Conservation (phyloP, 306 rosid genomes). For the Carpinus viminea region DNA sequence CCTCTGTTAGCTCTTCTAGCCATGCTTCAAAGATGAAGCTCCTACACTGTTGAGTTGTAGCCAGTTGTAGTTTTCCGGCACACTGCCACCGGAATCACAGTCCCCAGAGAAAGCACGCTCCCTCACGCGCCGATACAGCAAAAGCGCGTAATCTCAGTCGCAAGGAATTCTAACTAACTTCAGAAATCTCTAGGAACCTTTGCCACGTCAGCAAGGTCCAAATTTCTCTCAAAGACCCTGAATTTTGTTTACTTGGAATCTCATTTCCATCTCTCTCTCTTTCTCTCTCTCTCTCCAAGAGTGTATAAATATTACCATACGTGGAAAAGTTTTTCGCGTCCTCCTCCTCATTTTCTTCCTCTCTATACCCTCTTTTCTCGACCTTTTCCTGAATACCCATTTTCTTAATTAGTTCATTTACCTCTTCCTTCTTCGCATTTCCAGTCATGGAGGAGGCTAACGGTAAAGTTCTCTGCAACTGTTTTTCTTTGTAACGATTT, state of each 20-base stretch:
- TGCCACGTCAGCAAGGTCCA: too few relatives aligned
- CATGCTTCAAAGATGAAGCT: too few relatives aligned
- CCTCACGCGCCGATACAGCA: too few relatives aligned
- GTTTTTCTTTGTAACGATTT: not conserved
- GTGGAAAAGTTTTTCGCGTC: constrained; percentile 32
- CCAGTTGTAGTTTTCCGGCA: too few relatives aligned
- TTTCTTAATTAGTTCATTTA: constrained; percentile 20
- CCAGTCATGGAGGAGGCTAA: constrained; percentile 55
- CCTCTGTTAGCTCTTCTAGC: too few relatives aligned
- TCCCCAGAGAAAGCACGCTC: too few relatives aligned
- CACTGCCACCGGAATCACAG: too few relatives aligned
- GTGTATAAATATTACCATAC: not conserved
- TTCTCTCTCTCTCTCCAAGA: not conserved
- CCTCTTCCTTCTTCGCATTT: constrained; percentile 19
- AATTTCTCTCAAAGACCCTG: too few relatives aligned
- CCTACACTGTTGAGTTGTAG: too few relatives aligned
- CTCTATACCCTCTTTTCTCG: not conserved
- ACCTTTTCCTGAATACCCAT: not conserved
- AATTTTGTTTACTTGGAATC: not conserved
- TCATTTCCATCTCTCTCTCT: not conserved
- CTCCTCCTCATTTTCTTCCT: not conserved
- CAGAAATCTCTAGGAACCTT: too few relatives aligned
- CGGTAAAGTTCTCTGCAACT: constrained; percentile 30
- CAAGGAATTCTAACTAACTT: too few relatives aligned
- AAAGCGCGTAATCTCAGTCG: too few relatives aligned